A percentile compares a stretch with the other conserved stretches of the same genome.
phyloP scores from a whole-genome alignment of 1,139 yeast species.

The Williopsis jadinii region DNA sequence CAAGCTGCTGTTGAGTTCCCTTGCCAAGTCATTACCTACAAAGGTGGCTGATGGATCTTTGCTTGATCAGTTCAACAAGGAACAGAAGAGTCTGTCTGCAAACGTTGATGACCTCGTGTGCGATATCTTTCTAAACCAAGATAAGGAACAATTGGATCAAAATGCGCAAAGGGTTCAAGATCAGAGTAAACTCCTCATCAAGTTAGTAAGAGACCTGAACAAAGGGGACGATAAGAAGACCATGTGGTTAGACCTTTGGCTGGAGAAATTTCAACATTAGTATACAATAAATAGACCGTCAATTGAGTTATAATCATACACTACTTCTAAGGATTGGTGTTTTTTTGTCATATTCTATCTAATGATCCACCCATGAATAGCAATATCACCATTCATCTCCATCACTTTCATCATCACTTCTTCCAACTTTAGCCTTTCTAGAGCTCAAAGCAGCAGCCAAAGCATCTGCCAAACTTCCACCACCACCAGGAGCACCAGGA shows the following conservation, averaged over 20 bases:
- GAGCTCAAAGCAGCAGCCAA: conserved; percentile 78
- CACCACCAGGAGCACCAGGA: conserved; percentile 27
- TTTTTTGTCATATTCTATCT: no score
- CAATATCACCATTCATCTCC: conserved; percentile 51
- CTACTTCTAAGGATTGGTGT: no score
- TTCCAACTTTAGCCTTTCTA: conserved; percentile 77
- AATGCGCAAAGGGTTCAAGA: conserved; percentile 2
- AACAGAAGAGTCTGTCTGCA: conserved; percentile 25
- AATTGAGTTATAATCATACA: no score
- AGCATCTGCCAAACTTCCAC: conserved; percentile 70
- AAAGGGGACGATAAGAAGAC: conserved; percentile 18
- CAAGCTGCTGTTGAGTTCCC: conserved; percentile 46
- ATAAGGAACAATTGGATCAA: conserved; percentile 3
- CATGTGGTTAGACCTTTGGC: conserved; percentile 19
- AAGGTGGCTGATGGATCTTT: conserved; percentile 17
- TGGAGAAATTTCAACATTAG: conserved; percentile 11
- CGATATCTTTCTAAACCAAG: conserved; percentile 25
- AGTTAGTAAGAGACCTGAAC: conserved; percentile 15
- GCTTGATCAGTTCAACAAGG: conserved; percentile 24
- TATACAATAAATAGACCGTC: neutral
- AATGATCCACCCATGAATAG: no score
- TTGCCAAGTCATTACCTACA: conserved; percentile 46
- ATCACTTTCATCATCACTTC: conserved; percentile 82
- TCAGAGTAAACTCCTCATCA: conserved; percentile 13
- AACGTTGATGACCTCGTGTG: conserved; percentile 29